Evolutionary conservation across 2,329 filamentous ascomycete genomes (phyloP).

Genomic region (Cyphellophora europaea): DNA sequence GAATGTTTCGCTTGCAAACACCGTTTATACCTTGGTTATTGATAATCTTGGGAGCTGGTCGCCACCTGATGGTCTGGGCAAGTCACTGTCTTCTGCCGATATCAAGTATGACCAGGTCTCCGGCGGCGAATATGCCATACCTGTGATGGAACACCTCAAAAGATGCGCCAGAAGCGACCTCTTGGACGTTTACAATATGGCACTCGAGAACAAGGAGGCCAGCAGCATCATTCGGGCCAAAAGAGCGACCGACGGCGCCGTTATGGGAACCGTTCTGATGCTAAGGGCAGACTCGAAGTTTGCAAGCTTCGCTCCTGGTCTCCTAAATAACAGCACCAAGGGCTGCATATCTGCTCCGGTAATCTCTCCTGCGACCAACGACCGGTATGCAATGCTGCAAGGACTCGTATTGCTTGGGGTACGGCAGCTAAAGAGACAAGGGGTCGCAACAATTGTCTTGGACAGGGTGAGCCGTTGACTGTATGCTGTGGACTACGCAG

Average conservation of each 20-base stretch:
- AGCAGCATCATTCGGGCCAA: constrained; percentile 81
- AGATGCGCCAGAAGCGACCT: constrained; percentile 67
- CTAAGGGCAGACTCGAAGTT: constrained; percentile 62
- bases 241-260: constrained; percentile 52
- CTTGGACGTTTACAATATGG: constrained; percentile 68
- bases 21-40: constrained; percentile 64
- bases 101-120: constrained; percentile 78
- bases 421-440: constrained; percentile 71
- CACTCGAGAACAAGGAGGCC: constrained; percentile 59
- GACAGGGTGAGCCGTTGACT: constrained; percentile 59
- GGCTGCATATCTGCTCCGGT: constrained; percentile 76
- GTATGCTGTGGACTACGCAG: constrained; percentile 1
- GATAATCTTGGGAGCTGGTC: constrained; percentile 63
- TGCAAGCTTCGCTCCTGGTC: constrained; percentile 59
- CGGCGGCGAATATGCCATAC: constrained; percentile 65
- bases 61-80: constrained; percentile 66
- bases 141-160: constrained; percentile 65
- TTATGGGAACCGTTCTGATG: constrained; percentile 72
- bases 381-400: constrained; percentile 65
- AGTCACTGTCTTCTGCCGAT: constrained; percentile 61
- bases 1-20: constrained; percentile 59
- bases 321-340: constrained; percentile 48
- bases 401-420: constrained; percentile 72
- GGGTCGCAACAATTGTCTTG: constrained; percentile 61
- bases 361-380: constrained; percentile 57